Percentiles rank a stretch among this genome's conserved stretches.
These are phyloP conservation scores for Lecanoromycetidae sp. DNA, from an alignment of 2,329 filamentous ascomycete species.

Conservation along the genomic window DNA sequence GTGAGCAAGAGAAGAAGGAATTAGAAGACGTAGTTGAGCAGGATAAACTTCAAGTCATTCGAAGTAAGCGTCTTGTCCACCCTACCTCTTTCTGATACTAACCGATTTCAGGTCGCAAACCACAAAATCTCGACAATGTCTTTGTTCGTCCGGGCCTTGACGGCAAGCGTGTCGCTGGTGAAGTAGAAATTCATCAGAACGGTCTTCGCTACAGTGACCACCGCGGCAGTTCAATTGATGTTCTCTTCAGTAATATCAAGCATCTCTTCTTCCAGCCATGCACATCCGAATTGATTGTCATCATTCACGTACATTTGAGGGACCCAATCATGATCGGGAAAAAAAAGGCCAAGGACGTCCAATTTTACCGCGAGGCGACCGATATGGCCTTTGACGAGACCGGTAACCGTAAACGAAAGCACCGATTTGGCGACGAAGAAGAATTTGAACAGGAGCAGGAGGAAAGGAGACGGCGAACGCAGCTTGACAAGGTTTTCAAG, in stretches of 20 bases:
- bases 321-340: conserved; percentile 97
- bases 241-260: conserved; percentile 96
- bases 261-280: conserved; percentile 98
- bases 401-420: conserved; percentile 93
- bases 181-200: conserved; percentile 96
- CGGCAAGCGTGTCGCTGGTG: conserved; percentile 89
- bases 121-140: conserved; percentile 80
- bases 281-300: conserved; percentile 88
- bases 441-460: conserved; percentile 98
- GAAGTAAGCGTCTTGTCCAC: conserved; percentile 49
- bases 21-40: conserved; percentile 99
- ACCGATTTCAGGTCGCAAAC: conserved; percentile 63
- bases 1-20: conserved; percentile 97
- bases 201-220: conserved; percentile 92
- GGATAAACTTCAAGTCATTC: conserved; percentile 88
- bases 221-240: conserved; percentile 53
- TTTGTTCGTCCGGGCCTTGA: conserved; percentile 93
- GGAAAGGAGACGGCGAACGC: conserved; percentile 78
- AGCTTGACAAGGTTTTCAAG: conserved; percentile 91
- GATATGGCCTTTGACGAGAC: conserved; percentile 99
- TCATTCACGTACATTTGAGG: conserved; percentile 95
- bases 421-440: conserved; percentile 94
- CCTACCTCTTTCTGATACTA: conserved; percentile 26
- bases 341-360: conserved; percentile 97
- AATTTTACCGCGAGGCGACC: conserved; percentile 95